Evolutionary conservation across 2,329 filamentous ascomycete genomes (phyloP), one percentile per base, ranked within the genome.

Genomic region (Pseudodiploospora longispora): DNA sequence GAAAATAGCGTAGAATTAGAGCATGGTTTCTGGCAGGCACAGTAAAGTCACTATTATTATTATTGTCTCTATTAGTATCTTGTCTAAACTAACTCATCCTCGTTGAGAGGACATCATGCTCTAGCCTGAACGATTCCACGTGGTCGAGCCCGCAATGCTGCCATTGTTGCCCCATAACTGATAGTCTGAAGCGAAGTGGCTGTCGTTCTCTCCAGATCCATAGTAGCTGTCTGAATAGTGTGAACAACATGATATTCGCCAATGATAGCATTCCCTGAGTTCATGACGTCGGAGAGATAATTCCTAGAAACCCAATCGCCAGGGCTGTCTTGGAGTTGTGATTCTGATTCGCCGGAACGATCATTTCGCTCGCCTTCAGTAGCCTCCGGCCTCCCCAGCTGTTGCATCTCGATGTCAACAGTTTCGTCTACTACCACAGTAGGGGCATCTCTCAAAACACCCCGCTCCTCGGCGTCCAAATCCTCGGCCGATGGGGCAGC

Each of bases 1-100:
- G 59, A 97, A 97, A 69, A 85, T 96, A 58, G 76, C 75, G 56
- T 80, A 65, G 64, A 58, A 46, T 38, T 38, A 48, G 19, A 19
- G 19, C 19, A 19, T 19, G 19, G 19, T 19, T 19, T 19, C 19
- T 19, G 19, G 19, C 19, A 19, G 19, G 19, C 19, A 19, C 19
- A 19, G 19, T 19, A 19, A 19, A 19, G 19, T 19, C 19, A 19
- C 19, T 19, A 19, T 19, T 19, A 19, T 19, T 19, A 19, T 19
- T 19, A 19, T 19, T 19, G 19, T 19, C 19, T 19, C 19, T 35
- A 39, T 43, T 44, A 27, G 9, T 27, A 42, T 27, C 34, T 6
- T 31, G n/a, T 12, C 35, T 29, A 9, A 36, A 34, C 10, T 19
- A 36, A n/a, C 10, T 19, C 19, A 19, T 19, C 19, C 19, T 19